A percentile compares a stretch with the other conserved stretches of the same genome.
These are phyloP conservation scores for Aleurites moluccanus DNA, from an alignment of 441 rosid genomes.

Conservation along the genomic window DNA sequence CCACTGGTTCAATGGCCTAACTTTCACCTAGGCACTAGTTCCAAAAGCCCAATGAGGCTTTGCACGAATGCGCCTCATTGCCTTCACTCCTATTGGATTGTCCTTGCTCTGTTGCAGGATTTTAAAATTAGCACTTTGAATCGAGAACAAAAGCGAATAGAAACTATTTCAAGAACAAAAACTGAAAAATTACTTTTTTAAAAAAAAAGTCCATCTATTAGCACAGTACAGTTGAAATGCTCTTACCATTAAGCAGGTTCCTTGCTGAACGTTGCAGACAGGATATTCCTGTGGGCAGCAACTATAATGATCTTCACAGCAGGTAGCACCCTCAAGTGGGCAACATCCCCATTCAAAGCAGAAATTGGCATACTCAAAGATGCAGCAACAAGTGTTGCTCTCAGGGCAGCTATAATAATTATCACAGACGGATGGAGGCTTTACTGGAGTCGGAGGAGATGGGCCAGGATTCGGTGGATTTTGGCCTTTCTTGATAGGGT, in stretches of 20 bases:
- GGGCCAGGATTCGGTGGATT: conserved; percentile 97
- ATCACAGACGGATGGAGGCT: conserved; percentile 75
- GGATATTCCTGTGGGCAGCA: conserved; percentile 95
- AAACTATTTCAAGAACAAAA: neutral
- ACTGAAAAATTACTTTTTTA: neutral
- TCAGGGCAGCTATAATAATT: conserved; percentile 59
- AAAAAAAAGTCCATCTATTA: neutral
- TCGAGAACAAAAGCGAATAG: neutral
- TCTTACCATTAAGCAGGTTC: conserved; percentile 72
- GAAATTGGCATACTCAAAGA: conserved; percentile 50
- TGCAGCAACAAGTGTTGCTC: conserved; percentile 85
- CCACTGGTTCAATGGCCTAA: conserved; percentile 26
- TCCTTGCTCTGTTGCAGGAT: conserved; percentile 65
- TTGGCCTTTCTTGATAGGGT: conserved; percentile 70
- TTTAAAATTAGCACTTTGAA: conserved; percentile 11
- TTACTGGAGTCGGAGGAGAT: conserved; percentile 82
- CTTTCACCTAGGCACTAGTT: conserved; percentile 36
- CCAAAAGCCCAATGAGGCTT: conserved; percentile 60
- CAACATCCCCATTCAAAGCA: conserved; percentile 97
- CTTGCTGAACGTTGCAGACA: conserved; percentile 54
- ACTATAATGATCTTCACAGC: conserved; percentile 78
- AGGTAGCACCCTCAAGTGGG: conserved; percentile 80
- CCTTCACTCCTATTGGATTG: conserved; percentile 72
- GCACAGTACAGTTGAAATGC: neutral
- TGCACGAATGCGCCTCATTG: conserved; percentile 68